Conservation (phyloP, 257 asterid species). For the Nicotiana obtusifolia region DNA sequence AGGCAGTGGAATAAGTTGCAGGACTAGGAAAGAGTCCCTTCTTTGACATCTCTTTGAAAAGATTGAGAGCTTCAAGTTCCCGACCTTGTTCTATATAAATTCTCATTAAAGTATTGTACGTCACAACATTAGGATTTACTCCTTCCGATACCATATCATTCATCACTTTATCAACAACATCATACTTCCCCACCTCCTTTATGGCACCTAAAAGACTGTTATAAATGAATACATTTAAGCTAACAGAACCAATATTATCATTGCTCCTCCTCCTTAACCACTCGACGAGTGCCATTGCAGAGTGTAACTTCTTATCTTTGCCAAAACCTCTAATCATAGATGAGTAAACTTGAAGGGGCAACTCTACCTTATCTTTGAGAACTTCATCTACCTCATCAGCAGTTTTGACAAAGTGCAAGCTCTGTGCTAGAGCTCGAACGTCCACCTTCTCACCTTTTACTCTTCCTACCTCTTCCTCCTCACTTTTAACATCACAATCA, state of each 20-base stretch:
- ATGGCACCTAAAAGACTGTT: slow-evolving; percentile 75
- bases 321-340: slow-evolving; percentile 73
- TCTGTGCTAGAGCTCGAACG: slow-evolving; percentile 57
- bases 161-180: slow-evolving; percentile 39
- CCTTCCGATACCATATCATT: slow-evolving; percentile 57
- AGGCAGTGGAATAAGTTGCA: slow-evolving; percentile 66
- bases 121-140: slow-evolving; percentile 62
- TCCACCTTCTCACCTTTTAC: slow-evolving; percentile 31
- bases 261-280: slow-evolving; percentile 74
- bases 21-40: slow-evolving; percentile 67
- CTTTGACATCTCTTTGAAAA: slow-evolving; percentile 48
- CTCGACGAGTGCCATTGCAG: slow-evolving; percentile 65
- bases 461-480: slow-evolving; percentile 16
- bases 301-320: slow-evolving; percentile 51
- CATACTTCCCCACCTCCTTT: slow-evolving; percentile 49
- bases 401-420: slow-evolving; percentile 39
- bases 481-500: not conserved
- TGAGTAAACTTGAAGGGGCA: slow-evolving; percentile 84
- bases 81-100: slow-evolving; percentile 59
- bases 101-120: slow-evolving; percentile 75
- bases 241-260: slow-evolving; percentile 31
- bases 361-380: slow-evolving; percentile 42
- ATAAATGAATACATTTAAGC: slow-evolving; percentile 58
- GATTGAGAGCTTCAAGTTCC: slow-evolving; percentile 58
- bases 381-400: slow-evolving; percentile 71